Evolutionary conservation across 2,329 filamentous ascomycete genomes (phyloP), one percentile per base, ranked within the genome.

Genomic region (Raffaelea arxii): DNA sequence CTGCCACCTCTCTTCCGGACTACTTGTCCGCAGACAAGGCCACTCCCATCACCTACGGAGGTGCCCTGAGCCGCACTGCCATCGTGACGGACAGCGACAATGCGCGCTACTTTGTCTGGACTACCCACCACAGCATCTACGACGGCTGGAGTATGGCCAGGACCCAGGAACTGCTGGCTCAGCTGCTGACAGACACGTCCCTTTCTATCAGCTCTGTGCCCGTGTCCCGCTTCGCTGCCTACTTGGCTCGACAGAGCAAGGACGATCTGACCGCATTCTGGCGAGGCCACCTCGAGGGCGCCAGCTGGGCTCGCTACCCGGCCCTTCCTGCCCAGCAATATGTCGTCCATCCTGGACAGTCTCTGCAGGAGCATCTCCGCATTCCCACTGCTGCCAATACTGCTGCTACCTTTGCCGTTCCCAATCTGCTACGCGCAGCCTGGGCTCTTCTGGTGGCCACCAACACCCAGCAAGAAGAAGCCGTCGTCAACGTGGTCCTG

Each of bases 131-230:
- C 51, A 71, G 69, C 4, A 56, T 78, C 0, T 79, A 78, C 48
- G 75, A 79, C 44, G 75, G 74, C 22, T 77, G 74, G 74, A 70
- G 68, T 1, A 71, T 75, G 67, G 69, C 69, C 5, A 55, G 74
- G 4, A 57, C 74, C 9, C 5, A 22, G 37, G 10, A 21, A 21
- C 6, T 6, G 16, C 10, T 39, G 6, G n/a, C n/a, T n/a, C n/a
- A n/a, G n/a, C n/a, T n/a, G n/a, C n/a, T n/a, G n/a, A n/a, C n/a
- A n/a, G n/a, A n/a, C n/a, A n/a, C n/a, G n/a, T n/a, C n/a, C n/a
- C n/a, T n/a, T n/a, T n/a, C n/a, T n/a, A n/a, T n/a, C n/a, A n/a
- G n/a, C n/a, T n/a, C n/a, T n/a, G n/a, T n/a, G n/a, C n/a, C 6
- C 35, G 6, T n/a, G 6, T 6, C 14, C 6, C 6, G 35, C 35